Percentiles rank a stretch among this genome's conserved stretches.
Conservation (phyloP, 2,329 filamentous ascomycete species). For the Paraphoma sp. region DNA sequence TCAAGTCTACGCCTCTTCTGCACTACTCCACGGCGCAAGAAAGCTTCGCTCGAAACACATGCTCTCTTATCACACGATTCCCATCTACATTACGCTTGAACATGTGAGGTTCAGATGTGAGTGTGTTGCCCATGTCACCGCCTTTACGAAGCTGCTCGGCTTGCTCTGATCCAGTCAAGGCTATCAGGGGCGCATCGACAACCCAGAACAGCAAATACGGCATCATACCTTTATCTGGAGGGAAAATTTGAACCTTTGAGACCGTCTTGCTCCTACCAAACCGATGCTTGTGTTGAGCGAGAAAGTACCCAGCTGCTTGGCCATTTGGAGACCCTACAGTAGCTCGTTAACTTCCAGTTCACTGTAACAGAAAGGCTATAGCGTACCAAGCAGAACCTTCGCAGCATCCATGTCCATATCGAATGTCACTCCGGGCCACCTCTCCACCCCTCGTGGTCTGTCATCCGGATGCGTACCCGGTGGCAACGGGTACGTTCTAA, state of each 20-base stretch:
- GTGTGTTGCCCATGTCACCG: background rate
- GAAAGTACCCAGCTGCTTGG: background rate
- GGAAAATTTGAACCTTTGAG: background rate
- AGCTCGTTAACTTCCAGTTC: background rate
- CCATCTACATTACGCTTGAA: background rate
- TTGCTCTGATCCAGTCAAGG: background rate
- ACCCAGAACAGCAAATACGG: background rate
- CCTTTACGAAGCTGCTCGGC: background rate
- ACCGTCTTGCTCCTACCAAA: background rate
- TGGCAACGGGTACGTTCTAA: slow-evolving; percentile 5
- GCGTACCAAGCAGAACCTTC: slow-evolving; percentile 11
- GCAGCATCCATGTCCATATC: slow-evolving; percentile 8
- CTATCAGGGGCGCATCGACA: background rate
- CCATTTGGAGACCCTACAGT: background rate
- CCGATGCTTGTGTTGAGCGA: slow-evolving; percentile 2
- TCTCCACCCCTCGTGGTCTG: slow-evolving; percentile 5
- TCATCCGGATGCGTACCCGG: slow-evolving; percentile 1
- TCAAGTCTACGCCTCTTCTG: background rate
- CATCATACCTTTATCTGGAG: background rate
- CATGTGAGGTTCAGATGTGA: background rate
- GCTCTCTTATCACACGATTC: background rate
- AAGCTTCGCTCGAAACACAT: background rate
- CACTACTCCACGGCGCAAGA: background rate
- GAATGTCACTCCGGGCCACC: slow-evolving; percentile 12
- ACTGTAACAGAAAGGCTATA: background rate